phyloP scores from a whole-genome alignment of 2,329 filamentous ascomycete genomes.

The Geosmithia putterillii region DNA sequence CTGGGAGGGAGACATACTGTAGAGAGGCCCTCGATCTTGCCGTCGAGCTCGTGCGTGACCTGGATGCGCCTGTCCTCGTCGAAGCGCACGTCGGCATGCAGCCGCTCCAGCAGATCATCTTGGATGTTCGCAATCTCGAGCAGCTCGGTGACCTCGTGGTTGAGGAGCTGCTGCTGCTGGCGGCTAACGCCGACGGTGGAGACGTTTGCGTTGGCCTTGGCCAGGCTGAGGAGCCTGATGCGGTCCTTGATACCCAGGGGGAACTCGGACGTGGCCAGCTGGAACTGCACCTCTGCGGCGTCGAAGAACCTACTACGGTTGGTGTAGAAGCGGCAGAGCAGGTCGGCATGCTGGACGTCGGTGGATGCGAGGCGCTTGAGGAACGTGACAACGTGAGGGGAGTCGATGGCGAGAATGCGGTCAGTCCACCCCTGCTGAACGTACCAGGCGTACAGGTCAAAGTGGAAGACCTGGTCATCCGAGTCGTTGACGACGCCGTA shows the following conservation, averaged over 20 bases:
- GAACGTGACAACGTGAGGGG: conserved; percentile 76
- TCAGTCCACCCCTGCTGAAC: conserved; percentile 74
- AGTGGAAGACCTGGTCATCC: conserved; percentile 88
- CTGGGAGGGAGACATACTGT: conserved; percentile 42
- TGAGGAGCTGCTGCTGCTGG: conserved; percentile 71
- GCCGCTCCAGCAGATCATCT: conserved; percentile 72
- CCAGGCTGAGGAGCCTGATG: conserved; percentile 79
- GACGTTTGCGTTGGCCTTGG: conserved; percentile 85
- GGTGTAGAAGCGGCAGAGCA: conserved; percentile 87
- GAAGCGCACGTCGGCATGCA: conserved; percentile 61
- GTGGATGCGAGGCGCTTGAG: conserved; percentile 63
- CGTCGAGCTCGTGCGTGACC: conserved; percentile 58
- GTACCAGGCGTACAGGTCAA: conserved; percentile 97
- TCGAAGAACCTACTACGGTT: conserved; percentile 75
- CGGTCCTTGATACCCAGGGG: conserved; percentile 67
- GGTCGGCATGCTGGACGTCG: conserved; percentile 69
- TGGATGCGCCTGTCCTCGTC: conserved; percentile 47
- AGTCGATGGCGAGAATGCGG: conserved; percentile 72
- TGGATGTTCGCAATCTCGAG: conserved; percentile 93
- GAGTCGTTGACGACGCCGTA: conserved; percentile 84
- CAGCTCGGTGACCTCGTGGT: conserved; percentile 73
- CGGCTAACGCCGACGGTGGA: conserved; percentile 64
- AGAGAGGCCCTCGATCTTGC: conserved; percentile 64
- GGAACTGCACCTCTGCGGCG: conserved; percentile 74
- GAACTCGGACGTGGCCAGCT: conserved; percentile 77